Percentiles rank a stretch among this genome's conserved stretches.
Conservation (phyloP, 2,329 filamentous ascomycete genomes). For the Pseudogymnoascus sp. region DNA sequence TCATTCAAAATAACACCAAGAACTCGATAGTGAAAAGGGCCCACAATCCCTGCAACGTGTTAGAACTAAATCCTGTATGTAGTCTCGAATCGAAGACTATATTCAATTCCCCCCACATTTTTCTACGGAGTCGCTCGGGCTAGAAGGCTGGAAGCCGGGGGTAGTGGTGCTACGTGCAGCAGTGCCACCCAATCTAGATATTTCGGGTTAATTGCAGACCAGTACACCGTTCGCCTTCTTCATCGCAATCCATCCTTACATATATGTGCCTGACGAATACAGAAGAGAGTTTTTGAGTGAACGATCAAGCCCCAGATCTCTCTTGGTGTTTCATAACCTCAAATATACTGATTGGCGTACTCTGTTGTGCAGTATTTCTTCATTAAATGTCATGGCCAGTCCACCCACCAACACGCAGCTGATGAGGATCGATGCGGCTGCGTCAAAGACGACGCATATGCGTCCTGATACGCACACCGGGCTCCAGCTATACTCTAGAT, state of each 20-base stretch:
- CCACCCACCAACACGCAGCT: neutral
- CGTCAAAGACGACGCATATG: slow-evolving; percentile 15
- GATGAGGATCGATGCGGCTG: neutral
- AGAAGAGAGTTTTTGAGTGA: neutral
- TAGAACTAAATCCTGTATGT: neutral
- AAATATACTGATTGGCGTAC: neutral
- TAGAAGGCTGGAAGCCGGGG: neutral
- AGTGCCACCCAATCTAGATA: neutral
- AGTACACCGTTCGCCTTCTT: neutral
- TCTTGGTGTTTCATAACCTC: neutral
- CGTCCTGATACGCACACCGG: slow-evolving; percentile 47
- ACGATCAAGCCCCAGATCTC: neutral
- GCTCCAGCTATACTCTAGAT: slow-evolving; percentile 80
- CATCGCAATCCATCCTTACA: neutral
- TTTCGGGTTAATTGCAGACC: neutral
- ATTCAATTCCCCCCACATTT: neutral
- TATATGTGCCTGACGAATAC: neutral
- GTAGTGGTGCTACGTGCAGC: neutral
- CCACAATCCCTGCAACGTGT: neutral
- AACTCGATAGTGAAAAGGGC: neutral
- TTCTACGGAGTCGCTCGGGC: neutral
- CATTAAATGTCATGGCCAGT: neutral
- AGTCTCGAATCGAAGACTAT: neutral
- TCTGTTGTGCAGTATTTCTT: neutral
- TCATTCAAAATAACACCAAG: neutral